phyloP scores from a whole-genome alignment of 352 stramenopile species.

The Globisporangium emineosum region DNA sequence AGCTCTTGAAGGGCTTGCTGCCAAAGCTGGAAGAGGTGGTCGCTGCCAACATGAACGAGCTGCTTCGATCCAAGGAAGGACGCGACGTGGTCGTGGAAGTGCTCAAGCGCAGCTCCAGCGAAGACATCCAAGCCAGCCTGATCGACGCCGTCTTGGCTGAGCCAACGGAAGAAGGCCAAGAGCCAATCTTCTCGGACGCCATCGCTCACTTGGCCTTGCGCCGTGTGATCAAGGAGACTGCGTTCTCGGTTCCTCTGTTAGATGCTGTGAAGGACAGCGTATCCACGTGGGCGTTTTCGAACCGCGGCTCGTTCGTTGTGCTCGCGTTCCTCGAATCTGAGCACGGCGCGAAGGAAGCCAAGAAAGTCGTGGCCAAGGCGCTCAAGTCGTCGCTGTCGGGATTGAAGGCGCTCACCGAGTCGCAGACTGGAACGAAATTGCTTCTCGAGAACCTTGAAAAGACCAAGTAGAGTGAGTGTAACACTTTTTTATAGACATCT shows the following conservation, averaged over 20 bases:
- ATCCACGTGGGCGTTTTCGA: conserved; percentile 51
- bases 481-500: conserved; percentile 20
- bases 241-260: conserved; percentile 51
- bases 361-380: conserved; percentile 51
- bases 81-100: conserved; percentile 82
- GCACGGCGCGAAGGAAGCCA: conserved; percentile 43
- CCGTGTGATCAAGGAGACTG: conserved; percentile 75
- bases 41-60: conserved; percentile 41
- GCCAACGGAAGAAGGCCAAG: conserved; percentile 29
- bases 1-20: conserved; percentile 73
- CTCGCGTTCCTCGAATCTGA: conserved; percentile 76
- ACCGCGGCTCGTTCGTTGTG: conserved; percentile 83
- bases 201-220: conserved; percentile 73
- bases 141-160: conserved; percentile 42
- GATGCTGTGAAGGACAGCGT: conserved; percentile 44
- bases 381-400: conserved; percentile 55
- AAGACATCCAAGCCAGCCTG: conserved; percentile 46
- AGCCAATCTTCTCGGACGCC: conserved; percentile 69
- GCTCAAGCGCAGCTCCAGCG: conserved; percentile 53
- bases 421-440: conserved; percentile 79
- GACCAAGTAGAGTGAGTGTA: conserved; percentile 30
- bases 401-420: conserved; percentile 53
- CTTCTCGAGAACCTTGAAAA: conserved; percentile 84
- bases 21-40: conserved; percentile 84
- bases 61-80: conserved; percentile 80